A percentile compares a stretch with the other conserved stretches of the same genome.
phyloP scores from a whole-genome alignment of 441 rosid genomes.

The Pelargonium cotyledonis region DNA sequence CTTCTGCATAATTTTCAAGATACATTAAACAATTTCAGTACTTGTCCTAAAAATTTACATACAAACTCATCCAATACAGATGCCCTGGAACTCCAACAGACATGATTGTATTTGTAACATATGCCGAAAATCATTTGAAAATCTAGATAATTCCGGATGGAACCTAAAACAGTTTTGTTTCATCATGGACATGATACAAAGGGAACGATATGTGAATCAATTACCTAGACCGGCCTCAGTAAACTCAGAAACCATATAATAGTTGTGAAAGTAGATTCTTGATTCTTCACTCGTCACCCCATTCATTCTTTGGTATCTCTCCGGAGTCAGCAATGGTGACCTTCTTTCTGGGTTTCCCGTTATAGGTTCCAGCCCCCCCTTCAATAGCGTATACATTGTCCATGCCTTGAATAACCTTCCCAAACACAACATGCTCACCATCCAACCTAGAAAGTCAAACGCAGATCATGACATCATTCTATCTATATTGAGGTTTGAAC shows the following conservation, averaged over 20 bases:
- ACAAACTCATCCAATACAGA: too few species aligned
- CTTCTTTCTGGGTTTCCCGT: conserved; percentile 89
- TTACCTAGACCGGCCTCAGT: conserved; percentile 18
- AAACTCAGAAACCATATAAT: conserved; percentile 10
- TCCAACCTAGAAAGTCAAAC: conserved; percentile 57
- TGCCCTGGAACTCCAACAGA: too few species aligned
- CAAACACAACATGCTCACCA: conserved; percentile 89
- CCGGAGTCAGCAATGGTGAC: conserved; percentile 82
- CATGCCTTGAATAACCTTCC: conserved; percentile 91
- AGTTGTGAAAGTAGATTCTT: background rate
- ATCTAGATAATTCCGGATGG: conserved; percentile 17
- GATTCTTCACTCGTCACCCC: conserved; percentile 75
- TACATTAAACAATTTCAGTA: too few species aligned
- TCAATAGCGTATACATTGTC: conserved; percentile 75
- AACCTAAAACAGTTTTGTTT: conserved; percentile 16
- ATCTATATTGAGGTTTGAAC: too few species aligned
- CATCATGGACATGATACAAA: conserved; percentile 23
- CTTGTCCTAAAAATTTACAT: too few species aligned
- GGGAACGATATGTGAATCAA: conserved; percentile 21
- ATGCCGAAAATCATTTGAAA: background rate
- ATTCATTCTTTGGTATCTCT: conserved; percentile 75
- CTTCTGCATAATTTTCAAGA: too few species aligned
- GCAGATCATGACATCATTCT: background rate
- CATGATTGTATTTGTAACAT: too few species aligned
- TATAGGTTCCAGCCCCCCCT: conserved; percentile 97